Conservation (phyloP, 345 rosid genomes). For the Toxicodendron radicans region DNA sequence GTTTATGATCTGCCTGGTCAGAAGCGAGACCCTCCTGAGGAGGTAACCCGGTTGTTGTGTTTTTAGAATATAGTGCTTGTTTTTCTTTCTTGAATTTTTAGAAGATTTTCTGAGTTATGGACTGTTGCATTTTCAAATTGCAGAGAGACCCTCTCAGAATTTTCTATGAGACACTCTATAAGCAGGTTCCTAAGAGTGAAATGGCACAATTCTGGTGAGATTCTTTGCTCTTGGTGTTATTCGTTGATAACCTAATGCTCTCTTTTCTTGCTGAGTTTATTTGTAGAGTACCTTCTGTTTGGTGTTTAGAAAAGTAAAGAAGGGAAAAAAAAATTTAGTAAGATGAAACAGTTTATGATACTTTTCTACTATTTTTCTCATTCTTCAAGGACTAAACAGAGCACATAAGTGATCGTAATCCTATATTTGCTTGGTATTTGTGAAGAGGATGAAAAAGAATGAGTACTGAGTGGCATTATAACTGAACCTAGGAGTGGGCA, state of each 20-base stretch:
- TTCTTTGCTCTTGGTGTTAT: not conserved
- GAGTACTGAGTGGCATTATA: not conserved
- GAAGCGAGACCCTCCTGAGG: constrained; percentile 81
- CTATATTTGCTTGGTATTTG: not conserved
- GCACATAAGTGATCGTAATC: not conserved
- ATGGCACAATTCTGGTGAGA: constrained; percentile 96
- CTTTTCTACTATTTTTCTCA: not conserved
- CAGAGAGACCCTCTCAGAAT: constrained; percentile 98
- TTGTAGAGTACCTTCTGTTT: not conserved
- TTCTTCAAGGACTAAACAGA: not conserved
- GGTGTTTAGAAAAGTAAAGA: not conserved
- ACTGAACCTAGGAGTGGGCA: not conserved
- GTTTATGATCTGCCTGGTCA: constrained; percentile 88
- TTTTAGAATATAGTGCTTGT: constrained; percentile 3
- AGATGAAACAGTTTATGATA: not conserved
- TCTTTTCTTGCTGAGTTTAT: constrained; percentile 5
- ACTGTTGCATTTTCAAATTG: constrained; percentile 29
- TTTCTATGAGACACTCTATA: constrained; percentile 75
- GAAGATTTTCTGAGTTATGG: constrained; percentile 2
- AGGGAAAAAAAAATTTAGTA: not conserved
- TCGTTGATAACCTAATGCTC: constrained; percentile 1
- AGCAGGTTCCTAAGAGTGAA: constrained; percentile 79
- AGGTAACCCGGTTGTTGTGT: constrained; percentile 38
- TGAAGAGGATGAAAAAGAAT: not conserved
- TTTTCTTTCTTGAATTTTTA: not conserved